Evolutionary conservation across 2,329 filamentous ascomycete genomes (phyloP).

Genomic region (Chaetomium sp.): DNA sequence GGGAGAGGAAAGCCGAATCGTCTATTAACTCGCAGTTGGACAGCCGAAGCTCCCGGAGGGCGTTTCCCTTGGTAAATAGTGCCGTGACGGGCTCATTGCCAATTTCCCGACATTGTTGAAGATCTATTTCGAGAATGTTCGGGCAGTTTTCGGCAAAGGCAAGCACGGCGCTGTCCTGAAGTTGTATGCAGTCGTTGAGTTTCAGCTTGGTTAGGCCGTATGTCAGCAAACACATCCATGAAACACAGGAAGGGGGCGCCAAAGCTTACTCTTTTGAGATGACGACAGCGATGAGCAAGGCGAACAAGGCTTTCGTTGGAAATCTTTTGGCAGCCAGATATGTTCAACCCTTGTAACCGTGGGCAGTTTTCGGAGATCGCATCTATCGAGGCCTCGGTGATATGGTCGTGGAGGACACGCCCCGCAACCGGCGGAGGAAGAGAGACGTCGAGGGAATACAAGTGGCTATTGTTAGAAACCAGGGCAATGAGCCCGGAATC

Average conservation of each 20-base stretch:
- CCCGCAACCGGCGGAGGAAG: conserved; percentile 31
- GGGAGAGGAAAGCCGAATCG: conserved; percentile 77
- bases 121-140: conserved; percentile 92
- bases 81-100: conserved; percentile 78
- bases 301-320: conserved; percentile 79
- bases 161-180: conserved; percentile 74
- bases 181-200: conserved; percentile 82
- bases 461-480: conserved; percentile 68
- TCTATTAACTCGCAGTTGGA: conserved; percentile 79
- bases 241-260: background rate
- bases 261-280: conserved; percentile 70
- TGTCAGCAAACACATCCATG: conserved; percentile 5
- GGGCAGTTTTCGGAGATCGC: conserved; percentile 75
- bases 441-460: conserved; percentile 87
- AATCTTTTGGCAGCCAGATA: conserved; percentile 77
- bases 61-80: conserved; percentile 68
- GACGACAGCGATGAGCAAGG: conserved; percentile 75
- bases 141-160: conserved; percentile 84
- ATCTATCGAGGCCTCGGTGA: conserved; percentile 75
- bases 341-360: conserved; percentile 84
- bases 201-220: conserved; percentile 57
- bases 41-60: conserved; percentile 84
- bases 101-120: conserved; percentile 76
- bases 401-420: conserved; percentile 47
- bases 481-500: conserved; percentile 77